Evolutionary conservation across 371 early-diverging fungal genomes (phyloP).

Genomic region (Vittaforma corneae): DNA sequence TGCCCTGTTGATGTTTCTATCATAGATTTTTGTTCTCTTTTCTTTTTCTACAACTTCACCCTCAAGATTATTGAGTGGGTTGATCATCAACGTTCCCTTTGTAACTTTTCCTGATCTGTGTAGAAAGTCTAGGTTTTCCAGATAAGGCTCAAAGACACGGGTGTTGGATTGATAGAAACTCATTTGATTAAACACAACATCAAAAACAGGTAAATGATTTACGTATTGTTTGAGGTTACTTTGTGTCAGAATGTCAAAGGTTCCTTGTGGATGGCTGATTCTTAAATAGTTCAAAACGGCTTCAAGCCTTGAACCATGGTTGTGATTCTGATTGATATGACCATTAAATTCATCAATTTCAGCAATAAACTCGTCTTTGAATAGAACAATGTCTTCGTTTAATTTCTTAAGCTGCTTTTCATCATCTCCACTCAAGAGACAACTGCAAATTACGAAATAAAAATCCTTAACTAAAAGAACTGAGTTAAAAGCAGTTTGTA

Average conservation of each 20-base stretch:
- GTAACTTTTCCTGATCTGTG: not conserved
- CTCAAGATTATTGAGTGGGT: not conserved
- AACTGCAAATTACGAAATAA: not conserved
- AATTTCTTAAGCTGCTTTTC: not conserved
- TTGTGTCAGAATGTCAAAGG: not conserved
- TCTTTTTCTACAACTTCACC: not conserved
- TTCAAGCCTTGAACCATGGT: too few species aligned
- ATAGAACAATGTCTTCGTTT: not conserved
- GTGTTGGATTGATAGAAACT: not conserved
- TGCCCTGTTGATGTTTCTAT: conserved; percentile 43
- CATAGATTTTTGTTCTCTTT: not conserved
- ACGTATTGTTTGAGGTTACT: not conserved
- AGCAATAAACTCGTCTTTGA: not conserved
- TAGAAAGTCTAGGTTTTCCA: not conserved
- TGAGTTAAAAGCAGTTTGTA: not conserved
- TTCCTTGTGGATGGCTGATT: not conserved
- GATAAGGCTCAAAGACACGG: not conserved
- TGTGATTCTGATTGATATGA: too few species aligned
- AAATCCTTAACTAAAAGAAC: not conserved
- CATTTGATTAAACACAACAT: not conserved
- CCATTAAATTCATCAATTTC: too few species aligned
- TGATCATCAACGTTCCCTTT: not conserved
- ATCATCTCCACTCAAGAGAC: not conserved
- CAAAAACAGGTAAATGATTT: not conserved
- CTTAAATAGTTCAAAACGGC: not conserved